phyloP scores from a whole-genome alignment of 306 rosid genomes.

The Ziziphus jujuba region DNA sequence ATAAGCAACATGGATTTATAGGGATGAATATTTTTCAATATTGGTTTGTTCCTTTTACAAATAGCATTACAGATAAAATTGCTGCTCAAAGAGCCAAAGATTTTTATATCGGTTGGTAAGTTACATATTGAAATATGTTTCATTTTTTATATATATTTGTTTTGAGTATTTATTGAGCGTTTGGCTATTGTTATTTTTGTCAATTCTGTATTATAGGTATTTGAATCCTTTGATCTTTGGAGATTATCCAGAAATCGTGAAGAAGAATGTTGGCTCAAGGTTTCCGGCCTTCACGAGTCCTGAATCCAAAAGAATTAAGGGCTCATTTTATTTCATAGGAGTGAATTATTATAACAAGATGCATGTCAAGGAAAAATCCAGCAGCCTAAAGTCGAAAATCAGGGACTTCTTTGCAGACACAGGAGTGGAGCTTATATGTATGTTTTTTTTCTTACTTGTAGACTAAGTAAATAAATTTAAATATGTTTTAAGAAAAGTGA shows the following conservation, averaged over 20 bases:
- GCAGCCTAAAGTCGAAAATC: slow-evolving; percentile 10
- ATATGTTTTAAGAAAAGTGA: neutral
- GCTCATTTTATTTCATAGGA: slow-evolving; percentile 68
- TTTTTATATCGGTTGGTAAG: slow-evolving; percentile 50
- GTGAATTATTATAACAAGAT: slow-evolving; percentile 36
- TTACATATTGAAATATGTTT: too few relatives aligned
- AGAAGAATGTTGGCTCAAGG: slow-evolving; percentile 49
- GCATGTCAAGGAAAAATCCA: slow-evolving; percentile 40
- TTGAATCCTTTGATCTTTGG: slow-evolving; percentile 63
- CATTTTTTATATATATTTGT: too few relatives aligned
- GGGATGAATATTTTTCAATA: slow-evolving; percentile 40
- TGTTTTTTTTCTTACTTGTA: slow-evolving; percentile 2
- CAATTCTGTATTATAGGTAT: slow-evolving; percentile 32
- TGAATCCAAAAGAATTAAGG: slow-evolving; percentile 52
- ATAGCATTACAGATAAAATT: slow-evolving; percentile 38
- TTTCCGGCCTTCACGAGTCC: slow-evolving; percentile 47
- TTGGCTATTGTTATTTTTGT: too few relatives aligned
- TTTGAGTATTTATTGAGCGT: too few relatives aligned
- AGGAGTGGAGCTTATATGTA: slow-evolving; percentile 24
- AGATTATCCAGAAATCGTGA: slow-evolving; percentile 66
- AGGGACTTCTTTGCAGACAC: slow-evolving; percentile 40
- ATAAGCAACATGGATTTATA: slow-evolving; percentile 50
- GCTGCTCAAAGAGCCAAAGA: slow-evolving; percentile 44
- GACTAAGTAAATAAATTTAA: neutral
- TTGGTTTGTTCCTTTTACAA: slow-evolving; percentile 42